phyloP scores from a whole-genome alignment of 139 green algal genomes.

The Picochlorum sp. region DNA sequence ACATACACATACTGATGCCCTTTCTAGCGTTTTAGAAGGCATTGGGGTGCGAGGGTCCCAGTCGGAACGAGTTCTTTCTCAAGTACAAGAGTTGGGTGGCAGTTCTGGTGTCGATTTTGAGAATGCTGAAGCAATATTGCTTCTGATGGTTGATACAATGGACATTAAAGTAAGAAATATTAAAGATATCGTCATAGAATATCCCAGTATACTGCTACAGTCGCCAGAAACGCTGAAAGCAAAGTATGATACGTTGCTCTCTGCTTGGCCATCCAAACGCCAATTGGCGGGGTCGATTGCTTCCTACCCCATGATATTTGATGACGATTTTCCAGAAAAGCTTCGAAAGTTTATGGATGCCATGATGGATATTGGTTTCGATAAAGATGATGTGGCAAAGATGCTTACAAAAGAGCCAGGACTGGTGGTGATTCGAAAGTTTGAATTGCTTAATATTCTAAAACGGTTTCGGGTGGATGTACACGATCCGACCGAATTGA shows the following conservation, averaged over 20 bases:
- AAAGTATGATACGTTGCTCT: background rate
- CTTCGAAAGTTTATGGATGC: slow-evolving; percentile 1
- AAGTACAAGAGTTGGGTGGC: slow-evolving; percentile 28
- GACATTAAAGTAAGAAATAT: background rate
- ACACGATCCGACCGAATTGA: background rate
- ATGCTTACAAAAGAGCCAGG: background rate
- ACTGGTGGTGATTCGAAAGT: background rate
- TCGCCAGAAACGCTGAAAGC: background rate
- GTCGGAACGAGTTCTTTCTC: slow-evolving; percentile 34
- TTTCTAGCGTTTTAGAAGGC: background rate
- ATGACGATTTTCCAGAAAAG: background rate
- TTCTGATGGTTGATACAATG: background rate
- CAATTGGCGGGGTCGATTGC: background rate
- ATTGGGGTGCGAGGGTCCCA: background rate
- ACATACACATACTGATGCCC: background rate
- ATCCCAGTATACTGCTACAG: slow-evolving; percentile 29
- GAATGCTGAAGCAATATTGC: background rate
- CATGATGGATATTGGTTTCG: slow-evolving; percentile 10
- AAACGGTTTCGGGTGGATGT: background rate
- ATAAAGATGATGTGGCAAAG: background rate
- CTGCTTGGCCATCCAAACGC: background rate
- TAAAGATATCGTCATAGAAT: background rate
- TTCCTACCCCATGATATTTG: background rate
- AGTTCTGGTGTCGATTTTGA: slow-evolving; percentile 32
- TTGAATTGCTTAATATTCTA: background rate